Evolutionary conservation across 1,284 basidiomycete genomes (phyloP).

Genomic region (Mycosarcoma mackinlayi): DNA sequence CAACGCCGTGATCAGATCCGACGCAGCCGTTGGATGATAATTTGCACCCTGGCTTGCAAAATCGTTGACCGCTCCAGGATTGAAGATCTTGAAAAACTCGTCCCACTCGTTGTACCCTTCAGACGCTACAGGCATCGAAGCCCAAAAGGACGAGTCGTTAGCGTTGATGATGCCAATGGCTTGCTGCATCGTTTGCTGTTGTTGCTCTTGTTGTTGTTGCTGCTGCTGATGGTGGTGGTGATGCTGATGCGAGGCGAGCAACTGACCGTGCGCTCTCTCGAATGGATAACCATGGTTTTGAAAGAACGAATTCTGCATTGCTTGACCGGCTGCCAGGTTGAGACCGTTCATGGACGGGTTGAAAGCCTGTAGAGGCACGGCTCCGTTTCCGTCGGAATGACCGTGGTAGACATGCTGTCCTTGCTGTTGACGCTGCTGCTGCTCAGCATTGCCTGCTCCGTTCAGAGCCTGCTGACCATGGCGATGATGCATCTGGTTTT

Average conservation of each 20-base stretch:
- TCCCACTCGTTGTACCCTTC: conserved; percentile 41
- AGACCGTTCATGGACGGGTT: background rate
- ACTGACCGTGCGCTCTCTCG: background rate
- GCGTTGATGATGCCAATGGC: conserved; percentile 27
- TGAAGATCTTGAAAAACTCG: conserved; percentile 38
- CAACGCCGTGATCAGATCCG: conserved; percentile 42
- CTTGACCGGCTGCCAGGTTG: background rate
- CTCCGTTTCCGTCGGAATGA: background rate
- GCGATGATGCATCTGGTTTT: too few relatives aligned
- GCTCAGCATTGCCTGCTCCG: background rate
- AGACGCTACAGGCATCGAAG: conserved; percentile 40
- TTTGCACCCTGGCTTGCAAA: conserved; percentile 8
- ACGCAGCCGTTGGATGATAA: conserved; percentile 34
- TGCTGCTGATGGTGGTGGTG: conserved; percentile 2
- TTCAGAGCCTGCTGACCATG: too few relatives aligned
- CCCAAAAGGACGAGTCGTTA: conserved; percentile 40
- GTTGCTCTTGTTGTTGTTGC: too few relatives aligned
- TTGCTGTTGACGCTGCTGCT: background rate
- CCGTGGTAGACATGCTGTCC: background rate
- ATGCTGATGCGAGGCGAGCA: conserved; percentile 3
- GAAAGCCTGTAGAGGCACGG: background rate
- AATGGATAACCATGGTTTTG: background rate
- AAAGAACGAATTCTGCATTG: conserved; percentile 6
- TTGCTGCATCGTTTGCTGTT: conserved; percentile 15
- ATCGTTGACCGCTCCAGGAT: conserved; percentile 6